Evolutionary conservation across 2,329 filamentous ascomycete genomes (phyloP).

Genomic region (Thelonectria olida): DNA sequence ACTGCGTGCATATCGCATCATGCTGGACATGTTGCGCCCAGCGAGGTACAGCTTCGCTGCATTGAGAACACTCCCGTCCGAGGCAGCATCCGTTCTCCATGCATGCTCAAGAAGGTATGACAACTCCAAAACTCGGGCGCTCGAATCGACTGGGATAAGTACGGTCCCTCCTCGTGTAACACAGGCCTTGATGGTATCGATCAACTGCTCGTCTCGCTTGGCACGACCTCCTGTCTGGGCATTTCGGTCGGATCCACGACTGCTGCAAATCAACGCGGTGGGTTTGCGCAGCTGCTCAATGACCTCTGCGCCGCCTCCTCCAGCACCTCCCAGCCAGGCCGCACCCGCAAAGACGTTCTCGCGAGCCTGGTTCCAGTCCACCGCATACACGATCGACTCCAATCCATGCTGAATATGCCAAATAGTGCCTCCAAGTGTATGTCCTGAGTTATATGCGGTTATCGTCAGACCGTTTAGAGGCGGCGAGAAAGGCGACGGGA

Average conservation of each 20-base stretch:
- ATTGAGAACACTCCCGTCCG: conserved; percentile 61
- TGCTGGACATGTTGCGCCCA: conserved; percentile 85
- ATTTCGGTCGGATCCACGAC: conserved; percentile 77
- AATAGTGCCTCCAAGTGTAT: conserved; percentile 95
- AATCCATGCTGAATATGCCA: conserved; percentile 98
- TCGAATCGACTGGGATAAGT: conserved; percentile 93
- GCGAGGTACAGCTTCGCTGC: conserved; percentile 79
- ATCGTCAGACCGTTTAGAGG: conserved; percentile 91
- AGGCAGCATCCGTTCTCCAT: conserved; percentile 75
- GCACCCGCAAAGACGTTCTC: conserved; percentile 95
- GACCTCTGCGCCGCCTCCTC: conserved; percentile 84
- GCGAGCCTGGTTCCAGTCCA: conserved; percentile 97
- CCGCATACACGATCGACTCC: conserved; percentile 96
- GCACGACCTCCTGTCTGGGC: conserved; percentile 77
- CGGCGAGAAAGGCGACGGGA: conserved; percentile 86
- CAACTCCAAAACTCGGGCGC: conserved; percentile 90
- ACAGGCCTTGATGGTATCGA: conserved; percentile 83
- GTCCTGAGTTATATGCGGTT: conserved; percentile 95
- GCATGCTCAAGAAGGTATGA: conserved; percentile 92
- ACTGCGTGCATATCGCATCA: conserved; percentile 89
- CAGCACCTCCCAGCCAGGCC: conserved; percentile 88
- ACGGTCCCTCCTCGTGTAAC: conserved; percentile 87
- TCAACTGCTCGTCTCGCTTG: conserved; percentile 84
- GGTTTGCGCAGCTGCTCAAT: conserved; percentile 94
- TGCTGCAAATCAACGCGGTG: conserved; percentile 92